phyloP scores from a whole-genome alignment of 2,329 filamentous ascomycete species.

The Nemania bipapillata region DNA sequence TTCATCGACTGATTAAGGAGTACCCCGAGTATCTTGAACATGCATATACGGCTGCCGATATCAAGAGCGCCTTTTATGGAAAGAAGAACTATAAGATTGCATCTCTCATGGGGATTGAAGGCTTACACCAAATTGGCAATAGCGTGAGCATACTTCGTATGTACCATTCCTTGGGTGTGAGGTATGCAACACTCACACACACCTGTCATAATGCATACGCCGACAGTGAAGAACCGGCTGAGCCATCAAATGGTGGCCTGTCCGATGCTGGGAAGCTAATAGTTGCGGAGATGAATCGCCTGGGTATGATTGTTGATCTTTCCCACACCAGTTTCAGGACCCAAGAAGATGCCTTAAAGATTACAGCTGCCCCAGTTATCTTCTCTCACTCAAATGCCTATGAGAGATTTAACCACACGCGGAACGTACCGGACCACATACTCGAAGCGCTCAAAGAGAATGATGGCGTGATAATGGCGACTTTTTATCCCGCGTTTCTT shows the following conservation, averaged over 20 bases:
- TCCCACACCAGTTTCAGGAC: conserved; percentile 81
- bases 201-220: no score
- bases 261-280: conserved; percentile 75
- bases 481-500: no score
- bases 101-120: conserved; percentile 83
- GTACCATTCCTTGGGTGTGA: conserved; percentile 81
- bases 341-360: conserved; percentile 81
- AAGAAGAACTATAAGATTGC: conserved; percentile 74
- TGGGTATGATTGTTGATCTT: conserved; percentile 94
- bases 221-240: conserved; percentile 64
- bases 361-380: conserved; percentile 83
- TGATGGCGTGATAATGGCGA: no score
- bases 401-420: conserved; percentile 83
- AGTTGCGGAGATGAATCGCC: conserved; percentile 88
- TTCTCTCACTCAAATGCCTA: conserved; percentile 89
- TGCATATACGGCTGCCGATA: conserved; percentile 68
- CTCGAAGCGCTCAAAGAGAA: no score
- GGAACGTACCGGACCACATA: conserved; percentile 89
- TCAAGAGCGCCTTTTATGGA: conserved; percentile 71
- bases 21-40: conserved; percentile 69
- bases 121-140: conserved; percentile 93
- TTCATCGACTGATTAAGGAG: conserved; percentile 66
- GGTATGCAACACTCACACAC: conserved; percentile 91
- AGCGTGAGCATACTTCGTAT: conserved; percentile 77
- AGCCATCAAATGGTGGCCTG: conserved; percentile 76